Percentiles rank a stretch among this genome's conserved stretches.
Conservation (phyloP, 768 basidiomycete species). For the Sutorius australiensis region DNA sequence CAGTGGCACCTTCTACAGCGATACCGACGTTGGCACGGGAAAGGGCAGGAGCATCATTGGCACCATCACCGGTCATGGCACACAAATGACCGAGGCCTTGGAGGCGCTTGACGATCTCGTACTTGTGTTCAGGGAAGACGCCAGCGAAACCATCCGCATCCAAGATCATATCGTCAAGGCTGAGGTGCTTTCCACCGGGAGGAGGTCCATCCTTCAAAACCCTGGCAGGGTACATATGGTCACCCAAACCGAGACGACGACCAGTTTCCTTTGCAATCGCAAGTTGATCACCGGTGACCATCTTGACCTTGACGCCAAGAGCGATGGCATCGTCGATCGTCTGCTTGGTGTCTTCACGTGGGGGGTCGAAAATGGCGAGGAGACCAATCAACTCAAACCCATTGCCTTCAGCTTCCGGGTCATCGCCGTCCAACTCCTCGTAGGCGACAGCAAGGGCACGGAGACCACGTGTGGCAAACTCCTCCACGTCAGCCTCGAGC, state of each 20-base stretch:
- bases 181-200: slow-evolving; percentile 77
- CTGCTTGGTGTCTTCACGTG: slow-evolving; percentile 97
- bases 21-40: slow-evolving; percentile 99
- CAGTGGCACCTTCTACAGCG: slow-evolving; percentile 98
- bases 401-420: slow-evolving; percentile 84
- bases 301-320: slow-evolving; percentile 98
- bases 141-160: slow-evolving; percentile 99
- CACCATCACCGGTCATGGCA: slow-evolving; percentile 99
- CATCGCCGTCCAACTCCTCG: slow-evolving; percentile 85
- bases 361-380: slow-evolving; percentile 96
- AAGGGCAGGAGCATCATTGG: slow-evolving; percentile 96
- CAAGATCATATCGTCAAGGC: slow-evolving; percentile 97
- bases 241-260: slow-evolving; percentile 94
- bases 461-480: slow-evolving; percentile 93
- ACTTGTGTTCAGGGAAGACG: slow-evolving; percentile 99
- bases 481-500: slow-evolving; percentile 94
- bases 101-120: slow-evolving; percentile 98
- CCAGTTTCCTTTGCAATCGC: slow-evolving; percentile 99
- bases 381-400: slow-evolving; percentile 98
- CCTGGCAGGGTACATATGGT: slow-evolving; percentile 99
- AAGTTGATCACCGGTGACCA: slow-evolving; percentile 99
- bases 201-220: slow-evolving; percentile 97
- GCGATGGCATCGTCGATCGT: slow-evolving; percentile 96
- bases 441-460: slow-evolving; percentile 93
- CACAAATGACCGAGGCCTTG: slow-evolving; percentile 94